These are phyloP conservation scores for Eudorina sp. DNA, from an alignment of 139 green algal genomes.

Conservation along the genomic window DNA sequence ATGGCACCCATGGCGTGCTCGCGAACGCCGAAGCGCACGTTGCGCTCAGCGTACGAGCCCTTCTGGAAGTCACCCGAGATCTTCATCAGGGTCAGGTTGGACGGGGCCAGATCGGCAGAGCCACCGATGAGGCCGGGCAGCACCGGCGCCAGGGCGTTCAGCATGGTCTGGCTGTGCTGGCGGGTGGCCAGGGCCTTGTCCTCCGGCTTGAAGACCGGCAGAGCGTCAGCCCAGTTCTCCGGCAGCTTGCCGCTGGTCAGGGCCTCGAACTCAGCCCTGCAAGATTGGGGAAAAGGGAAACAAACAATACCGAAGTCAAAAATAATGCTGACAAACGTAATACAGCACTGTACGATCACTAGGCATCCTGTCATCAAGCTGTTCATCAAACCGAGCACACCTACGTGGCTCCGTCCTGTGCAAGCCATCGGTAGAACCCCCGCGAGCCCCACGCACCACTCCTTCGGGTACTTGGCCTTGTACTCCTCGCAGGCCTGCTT, in stretches of 20 bases:
- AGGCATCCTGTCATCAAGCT: no score
- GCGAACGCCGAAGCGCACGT: conserved; percentile 98
- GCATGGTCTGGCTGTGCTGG: conserved; percentile 96
- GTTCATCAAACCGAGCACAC: no score
- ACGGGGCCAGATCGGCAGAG: conserved; percentile 97
- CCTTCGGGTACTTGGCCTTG: conserved; percentile 86
- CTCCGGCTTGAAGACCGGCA: conserved; percentile 94
- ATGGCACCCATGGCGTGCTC: conserved; percentile 99
- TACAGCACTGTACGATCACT: no score
- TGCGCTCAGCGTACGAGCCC: conserved; percentile 91
- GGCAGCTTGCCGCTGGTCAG: conserved; percentile 90
- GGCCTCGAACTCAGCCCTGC: conserved; percentile 83
- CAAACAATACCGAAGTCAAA: no score
- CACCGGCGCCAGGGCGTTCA: conserved; percentile 93
- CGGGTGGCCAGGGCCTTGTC: conserved; percentile 96
- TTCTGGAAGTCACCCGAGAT: conserved; percentile 98
- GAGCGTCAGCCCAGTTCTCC: conserved; percentile 84
- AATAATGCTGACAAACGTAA: no score
- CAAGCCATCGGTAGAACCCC: no score
- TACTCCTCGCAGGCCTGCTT: conserved; percentile 75
- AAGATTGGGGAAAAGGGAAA: no score
- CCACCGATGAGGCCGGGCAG: conserved; percentile 96
- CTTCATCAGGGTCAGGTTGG: conserved; percentile 99
- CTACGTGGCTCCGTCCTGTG: no score
- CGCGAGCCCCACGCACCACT: conserved; percentile 68